These are phyloP conservation scores for Trypanosoma boissoni DNA, from an alignment of 208 protist species.

Conservation along the genomic window DNA sequence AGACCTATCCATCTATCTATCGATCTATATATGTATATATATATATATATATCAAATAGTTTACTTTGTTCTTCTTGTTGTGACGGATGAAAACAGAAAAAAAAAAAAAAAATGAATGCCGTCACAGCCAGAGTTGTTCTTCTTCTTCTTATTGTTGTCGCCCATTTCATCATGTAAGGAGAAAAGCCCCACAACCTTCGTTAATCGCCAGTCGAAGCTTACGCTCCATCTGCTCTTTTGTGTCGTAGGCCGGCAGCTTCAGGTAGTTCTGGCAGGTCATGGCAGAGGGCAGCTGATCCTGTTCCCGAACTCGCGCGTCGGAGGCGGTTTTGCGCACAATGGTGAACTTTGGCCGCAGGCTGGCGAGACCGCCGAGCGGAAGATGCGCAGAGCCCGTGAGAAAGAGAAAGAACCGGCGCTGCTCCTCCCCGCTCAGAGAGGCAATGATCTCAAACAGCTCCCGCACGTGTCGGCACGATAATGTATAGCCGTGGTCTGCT, in stretches of 20 bases:
- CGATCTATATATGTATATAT: too few relatives aligned
- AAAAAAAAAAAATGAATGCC: conserved; percentile 3
- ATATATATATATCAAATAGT: too few relatives aligned
- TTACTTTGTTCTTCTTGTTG: conserved; percentile 4
- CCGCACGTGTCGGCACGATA: conserved; percentile 66
- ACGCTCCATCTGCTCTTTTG: conserved; percentile 74
- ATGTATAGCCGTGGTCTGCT: conserved; percentile 87
- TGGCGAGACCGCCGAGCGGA: conserved; percentile 74
- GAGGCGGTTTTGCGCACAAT: conserved; percentile 88
- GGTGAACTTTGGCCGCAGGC: conserved; percentile 78
- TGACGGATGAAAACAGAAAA: neutral
- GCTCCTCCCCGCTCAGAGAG: conserved; percentile 64
- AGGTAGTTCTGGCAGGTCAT: conserved; percentile 95
- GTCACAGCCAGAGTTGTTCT: too few relatives aligned
- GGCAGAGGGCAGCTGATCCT: conserved; percentile 79
- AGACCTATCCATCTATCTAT: too few relatives aligned
- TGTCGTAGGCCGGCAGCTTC: conserved; percentile 89
- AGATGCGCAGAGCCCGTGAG: conserved; percentile 84
- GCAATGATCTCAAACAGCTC: conserved; percentile 87
- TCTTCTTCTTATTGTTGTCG: conserved; percentile 10
- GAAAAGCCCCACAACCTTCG: conserved; percentile 81
- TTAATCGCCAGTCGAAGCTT: conserved; percentile 87
- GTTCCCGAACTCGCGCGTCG: conserved; percentile 45
- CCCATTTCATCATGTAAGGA: conserved; percentile 71
- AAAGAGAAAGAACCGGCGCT: conserved; percentile 85